Percentiles rank a stretch among this genome's conserved stretches.
phyloP scores from a whole-genome alignment of 2,329 filamentous ascomycete species.

The Aspergillus quadricinctus region DNA sequence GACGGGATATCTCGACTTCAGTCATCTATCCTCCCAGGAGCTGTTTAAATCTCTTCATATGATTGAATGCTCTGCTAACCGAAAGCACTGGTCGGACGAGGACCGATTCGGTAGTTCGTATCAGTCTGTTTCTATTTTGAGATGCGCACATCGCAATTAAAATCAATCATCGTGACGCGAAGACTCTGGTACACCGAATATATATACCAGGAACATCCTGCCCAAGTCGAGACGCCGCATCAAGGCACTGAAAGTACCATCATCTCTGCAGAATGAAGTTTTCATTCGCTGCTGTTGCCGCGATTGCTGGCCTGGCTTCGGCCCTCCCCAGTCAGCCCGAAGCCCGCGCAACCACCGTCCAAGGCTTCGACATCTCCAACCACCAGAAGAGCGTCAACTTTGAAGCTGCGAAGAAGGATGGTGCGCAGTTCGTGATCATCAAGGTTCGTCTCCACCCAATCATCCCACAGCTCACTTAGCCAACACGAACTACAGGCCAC shows the following conservation, averaged over 20 bases:
- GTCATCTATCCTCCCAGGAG: neutral
- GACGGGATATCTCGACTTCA: neutral
- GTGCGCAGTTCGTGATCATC: slow-evolving; percentile 9
- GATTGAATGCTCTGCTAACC: neutral
- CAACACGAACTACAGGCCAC: slow-evolving; percentile 42
- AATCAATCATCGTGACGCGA: neutral
- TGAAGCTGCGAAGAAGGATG: slow-evolving; percentile 6
- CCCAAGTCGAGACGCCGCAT: neutral
- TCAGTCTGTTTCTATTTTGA: neutral
- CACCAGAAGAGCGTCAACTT: slow-evolving; percentile 9
- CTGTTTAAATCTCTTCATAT: neutral
- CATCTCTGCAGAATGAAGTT: slow-evolving; percentile 3
- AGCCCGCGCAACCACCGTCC: slow-evolving; percentile 1
- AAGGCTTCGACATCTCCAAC: slow-evolving; percentile 13
- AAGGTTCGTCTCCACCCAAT: neutral
- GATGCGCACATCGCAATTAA: neutral
- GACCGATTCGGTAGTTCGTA: neutral
- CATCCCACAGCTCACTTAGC: neutral
- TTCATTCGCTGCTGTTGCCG: neutral
- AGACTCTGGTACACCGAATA: neutral
- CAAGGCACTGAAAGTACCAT: neutral
- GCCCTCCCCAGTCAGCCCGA: neutral
- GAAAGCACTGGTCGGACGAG: neutral
- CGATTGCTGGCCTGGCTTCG: slow-evolving; percentile 1
- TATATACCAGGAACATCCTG: neutral